Conservation (phyloP, 2,329 filamentous ascomycete species). For the Calycina herbarum region DNA sequence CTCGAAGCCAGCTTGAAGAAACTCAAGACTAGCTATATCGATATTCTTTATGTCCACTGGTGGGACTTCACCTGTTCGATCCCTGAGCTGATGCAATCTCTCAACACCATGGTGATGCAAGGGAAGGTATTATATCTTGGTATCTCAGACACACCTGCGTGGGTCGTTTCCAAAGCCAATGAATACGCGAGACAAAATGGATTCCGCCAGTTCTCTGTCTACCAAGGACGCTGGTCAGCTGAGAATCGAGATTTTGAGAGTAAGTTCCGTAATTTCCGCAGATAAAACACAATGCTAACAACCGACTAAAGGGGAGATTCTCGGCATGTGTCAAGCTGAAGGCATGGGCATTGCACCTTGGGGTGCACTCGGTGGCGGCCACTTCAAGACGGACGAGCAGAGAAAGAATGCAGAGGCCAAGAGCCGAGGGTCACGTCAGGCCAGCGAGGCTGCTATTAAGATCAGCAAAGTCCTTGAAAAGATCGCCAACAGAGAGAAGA, state of each 20-base stretch:
- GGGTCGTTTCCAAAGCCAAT: conserved; percentile 66
- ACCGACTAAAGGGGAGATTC: conserved; percentile 45
- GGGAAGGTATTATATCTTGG: conserved; percentile 70
- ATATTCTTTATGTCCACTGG: conserved; percentile 65
- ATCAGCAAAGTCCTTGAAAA: conserved; percentile 58
- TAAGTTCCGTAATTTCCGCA: not conserved
- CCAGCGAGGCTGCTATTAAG: conserved; percentile 50
- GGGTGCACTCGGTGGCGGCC: conserved; percentile 52
- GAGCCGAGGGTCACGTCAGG: conserved; percentile 28
- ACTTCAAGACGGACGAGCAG: conserved; percentile 50
- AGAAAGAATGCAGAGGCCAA: conserved; percentile 45
- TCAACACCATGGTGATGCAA: conserved; percentile 58
- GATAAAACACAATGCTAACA: not conserved
- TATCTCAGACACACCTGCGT: conserved; percentile 68
- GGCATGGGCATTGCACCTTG: conserved; percentile 60
- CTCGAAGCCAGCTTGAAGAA: conserved; percentile 58
- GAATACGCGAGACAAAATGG: conserved; percentile 70
- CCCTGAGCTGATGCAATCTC: conserved; percentile 66
- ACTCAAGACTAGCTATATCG: conserved; percentile 68
- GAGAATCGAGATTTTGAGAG: conserved; percentile 63
- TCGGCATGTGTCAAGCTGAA: conserved; percentile 57
- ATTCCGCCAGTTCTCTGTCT: conserved; percentile 68
- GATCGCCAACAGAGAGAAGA: conserved; percentile 56
- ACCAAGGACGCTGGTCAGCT: conserved; percentile 65
- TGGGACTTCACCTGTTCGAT: conserved; percentile 69